Evolutionary conservation across 228 moss, liverwort and hornwort genomes (phyloP).

Genomic region (Sphagnum fallax): DNA sequence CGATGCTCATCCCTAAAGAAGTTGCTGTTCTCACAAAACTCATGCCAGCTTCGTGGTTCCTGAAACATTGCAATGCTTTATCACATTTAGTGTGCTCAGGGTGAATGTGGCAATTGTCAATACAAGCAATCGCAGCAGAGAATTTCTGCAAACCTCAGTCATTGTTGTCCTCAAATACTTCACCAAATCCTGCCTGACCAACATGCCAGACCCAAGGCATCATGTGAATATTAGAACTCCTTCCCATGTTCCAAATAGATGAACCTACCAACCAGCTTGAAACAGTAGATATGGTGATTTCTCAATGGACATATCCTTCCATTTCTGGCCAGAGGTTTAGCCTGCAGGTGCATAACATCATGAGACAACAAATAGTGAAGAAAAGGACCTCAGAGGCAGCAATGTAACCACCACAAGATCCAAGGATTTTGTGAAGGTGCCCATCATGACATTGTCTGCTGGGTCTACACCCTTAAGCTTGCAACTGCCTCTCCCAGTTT

Average conservation of each 20-base stretch:
- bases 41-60: constrained; percentile 58
- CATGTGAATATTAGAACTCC: background rate
- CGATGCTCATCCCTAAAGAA: constrained; percentile 76
- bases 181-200: constrained; percentile 54
- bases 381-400: constrained; percentile 69
- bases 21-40: constrained; percentile 91
- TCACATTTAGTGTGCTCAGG: background rate
- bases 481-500: constrained; percentile 83
- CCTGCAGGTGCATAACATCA: too few relatives aligned
- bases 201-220: background rate
- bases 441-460: constrained; percentile 92
- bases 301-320: too few relatives aligned
- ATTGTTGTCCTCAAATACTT: constrained; percentile 70
- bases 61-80: constrained; percentile 2
- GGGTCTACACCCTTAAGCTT: constrained; percentile 89
- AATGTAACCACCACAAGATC: constrained; percentile 95
- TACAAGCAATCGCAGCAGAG: background rate
- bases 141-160: constrained; percentile 35
- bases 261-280: too few relatives aligned
- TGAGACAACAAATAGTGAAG: too few relatives aligned
- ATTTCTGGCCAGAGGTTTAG: too few relatives aligned
- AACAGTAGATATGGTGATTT: too few relatives aligned
- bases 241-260: too few relatives aligned
- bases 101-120: background rate
- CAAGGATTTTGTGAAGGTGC: constrained; percentile 98